These are phyloP conservation scores for Debaryomycetaceae sp. DNA, from an alignment of 1,139 yeast genomes.

Conservation along the genomic window DNA sequence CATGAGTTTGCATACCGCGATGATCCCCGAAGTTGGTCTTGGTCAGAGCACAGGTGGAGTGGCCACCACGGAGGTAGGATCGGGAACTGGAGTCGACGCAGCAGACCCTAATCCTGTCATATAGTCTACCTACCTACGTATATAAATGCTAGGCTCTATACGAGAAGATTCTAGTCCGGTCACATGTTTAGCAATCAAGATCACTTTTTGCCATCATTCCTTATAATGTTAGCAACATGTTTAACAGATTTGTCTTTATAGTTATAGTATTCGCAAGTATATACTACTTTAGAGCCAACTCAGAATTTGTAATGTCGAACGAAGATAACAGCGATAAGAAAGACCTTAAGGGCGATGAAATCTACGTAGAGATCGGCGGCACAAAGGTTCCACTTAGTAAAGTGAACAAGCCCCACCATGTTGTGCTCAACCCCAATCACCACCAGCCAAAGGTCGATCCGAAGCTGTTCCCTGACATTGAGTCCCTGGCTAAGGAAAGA, in stretches of 20 bases:
- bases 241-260: background rate
- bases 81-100: slow-evolving; percentile 1
- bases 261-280: background rate
- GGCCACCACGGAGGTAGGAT: slow-evolving; percentile 8
- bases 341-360: slow-evolving; percentile 20
- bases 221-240: background rate
- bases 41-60: slow-evolving; percentile 48
- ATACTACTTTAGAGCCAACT: background rate
- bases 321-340: slow-evolving; percentile 15
- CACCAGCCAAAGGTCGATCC: slow-evolving; percentile 27
- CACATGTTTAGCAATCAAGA: slow-evolving; percentile 5
- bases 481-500: slow-evolving; percentile 28
- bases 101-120: background rate
- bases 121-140: background rate
- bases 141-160: too few species aligned
- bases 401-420: slow-evolving; percentile 43
- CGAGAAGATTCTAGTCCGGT: too few species aligned
- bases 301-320: slow-evolving; percentile 4
- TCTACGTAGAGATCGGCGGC: slow-evolving; percentile 35
- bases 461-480: slow-evolving; percentile 21
- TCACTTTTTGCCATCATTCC: background rate
- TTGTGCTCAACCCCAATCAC: slow-evolving; percentile 27
- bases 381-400: slow-evolving; percentile 33
- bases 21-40: slow-evolving; percentile 50
- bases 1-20: slow-evolving; percentile 45